Conservation (phyloP, 2,329 filamentous ascomycete species). For the Colletotrichum magnum region DNA sequence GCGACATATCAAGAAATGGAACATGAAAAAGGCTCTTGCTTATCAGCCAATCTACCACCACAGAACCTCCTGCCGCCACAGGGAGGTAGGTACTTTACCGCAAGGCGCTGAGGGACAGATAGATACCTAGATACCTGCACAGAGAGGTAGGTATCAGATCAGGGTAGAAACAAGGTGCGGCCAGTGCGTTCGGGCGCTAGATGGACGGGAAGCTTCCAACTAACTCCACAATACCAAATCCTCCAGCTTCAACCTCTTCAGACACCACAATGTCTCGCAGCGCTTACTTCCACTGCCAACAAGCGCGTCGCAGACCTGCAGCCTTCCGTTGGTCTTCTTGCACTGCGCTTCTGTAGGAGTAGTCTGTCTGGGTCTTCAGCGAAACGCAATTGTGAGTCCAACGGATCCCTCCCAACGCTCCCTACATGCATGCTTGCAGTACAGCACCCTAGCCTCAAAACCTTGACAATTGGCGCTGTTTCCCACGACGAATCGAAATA, state of each 20-base stretch:
- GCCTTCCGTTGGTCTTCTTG: not conserved
- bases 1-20: too few species aligned
- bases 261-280: slow-evolving; percentile 14
- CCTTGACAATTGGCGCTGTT: too few species aligned
- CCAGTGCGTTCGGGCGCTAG: slow-evolving; percentile 40
- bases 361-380: too few species aligned
- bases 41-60: slow-evolving; percentile 10
- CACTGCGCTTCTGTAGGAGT: too few species aligned
- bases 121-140: too few species aligned
- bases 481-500: not conserved
- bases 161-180: slow-evolving; percentile 34
- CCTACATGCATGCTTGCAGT: not conserved
- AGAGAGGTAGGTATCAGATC: not conserved
- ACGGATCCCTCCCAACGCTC: too few species aligned
- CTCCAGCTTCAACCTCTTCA: slow-evolving; percentile 28
- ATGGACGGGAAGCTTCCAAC: slow-evolving; percentile 16
- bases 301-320: slow-evolving; percentile 32
- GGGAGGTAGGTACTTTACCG: not conserved
- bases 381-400: too few species aligned
- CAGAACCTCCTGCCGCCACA: too few species aligned
- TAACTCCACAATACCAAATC: slow-evolving; percentile 35
- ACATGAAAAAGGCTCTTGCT: not conserved
- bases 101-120: not conserved
- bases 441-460: not conserved
- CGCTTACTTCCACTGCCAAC: slow-evolving; percentile 17